These are phyloP conservation scores for Gossypium ekmanianum DNA, from an alignment of 345 rosid species.

Conservation along the genomic window DNA sequence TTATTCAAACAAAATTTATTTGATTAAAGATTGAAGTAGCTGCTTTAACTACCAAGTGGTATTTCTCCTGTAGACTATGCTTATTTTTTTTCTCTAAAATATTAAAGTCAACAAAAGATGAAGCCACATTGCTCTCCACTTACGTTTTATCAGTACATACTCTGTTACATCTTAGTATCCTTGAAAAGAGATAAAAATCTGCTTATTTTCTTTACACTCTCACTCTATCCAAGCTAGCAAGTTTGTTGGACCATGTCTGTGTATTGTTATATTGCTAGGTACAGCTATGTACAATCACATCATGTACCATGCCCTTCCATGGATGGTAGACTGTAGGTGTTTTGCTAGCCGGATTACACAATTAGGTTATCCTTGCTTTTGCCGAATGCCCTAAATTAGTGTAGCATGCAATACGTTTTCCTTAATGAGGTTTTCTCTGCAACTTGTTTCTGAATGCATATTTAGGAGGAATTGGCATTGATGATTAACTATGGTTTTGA, in stretches of 20 bases:
- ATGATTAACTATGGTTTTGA: background rate
- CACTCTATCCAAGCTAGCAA: background rate
- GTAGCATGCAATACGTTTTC: background rate
- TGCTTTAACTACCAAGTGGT: background rate
- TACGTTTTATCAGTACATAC: background rate
- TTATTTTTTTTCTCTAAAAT: background rate
- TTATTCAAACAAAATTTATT: background rate
- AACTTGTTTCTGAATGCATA: background rate
- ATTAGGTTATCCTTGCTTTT: background rate
- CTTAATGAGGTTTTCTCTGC: background rate
- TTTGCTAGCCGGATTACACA: background rate
- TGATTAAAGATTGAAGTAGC: background rate
- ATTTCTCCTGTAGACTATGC: background rate
- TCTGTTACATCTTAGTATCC: background rate
- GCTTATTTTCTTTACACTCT: background rate
- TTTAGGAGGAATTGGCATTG: background rate
- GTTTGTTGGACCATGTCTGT: background rate
- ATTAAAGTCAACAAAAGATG: background rate
- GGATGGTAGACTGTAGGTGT: background rate
- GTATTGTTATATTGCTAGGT: background rate
- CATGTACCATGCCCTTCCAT: background rate
- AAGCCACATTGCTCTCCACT: background rate
- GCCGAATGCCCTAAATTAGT: background rate
- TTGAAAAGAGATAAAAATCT: background rate
- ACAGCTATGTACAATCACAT: background rate